Evolutionary conservation across 306 rosid genomes (phyloP), one percentile per base, ranked within the genome.

Genomic region (Cyclanthera cordifolia): DNA sequence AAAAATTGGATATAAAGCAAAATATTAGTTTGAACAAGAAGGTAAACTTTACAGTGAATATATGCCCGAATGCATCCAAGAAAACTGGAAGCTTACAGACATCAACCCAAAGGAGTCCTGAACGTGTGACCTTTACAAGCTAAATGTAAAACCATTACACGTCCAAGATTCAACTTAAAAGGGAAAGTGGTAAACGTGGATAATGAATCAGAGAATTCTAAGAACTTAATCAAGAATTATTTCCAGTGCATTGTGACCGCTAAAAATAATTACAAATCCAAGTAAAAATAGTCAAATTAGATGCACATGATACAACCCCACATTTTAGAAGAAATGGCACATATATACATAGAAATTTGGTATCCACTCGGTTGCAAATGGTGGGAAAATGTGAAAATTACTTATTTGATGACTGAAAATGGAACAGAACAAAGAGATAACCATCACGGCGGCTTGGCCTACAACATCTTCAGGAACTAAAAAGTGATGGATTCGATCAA

Each of bases 361-460:
- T 12, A 4, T 23, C 39, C 37, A 23, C 21, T 41, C 15, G 32
- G 14, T 64, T 65, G 51, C 27, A 8, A 50, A 61, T 34, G 48
- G 50, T 61, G 50, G 27, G 19, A 65, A 65, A 65, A 23, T 59
- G 10, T 68, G 45, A n/a, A 27, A 49, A 68, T 15, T 48, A 47
- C 47, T 23, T 49, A 27, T 46, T 7, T 6, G 57, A 27, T 30
- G 47, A 20, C 30, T 49, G 48, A 30, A 49, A 52, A 8, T 3
- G 7, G 5, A 75, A 49, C 6, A 32, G 5, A 75, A 49, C 6
- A 32, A 72, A 61, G 37, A 63, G 32, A 20, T 63, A 28, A 37
- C 43, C 43, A 37, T 37, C 1, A 11, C 8, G 11, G 43, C 8
- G 11, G 43, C 43, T 37, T 37, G 1, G 10, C 43, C 43, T 37